These are phyloP conservation scores for Tylopilus sp. DNA, from an alignment of 1,284 basidiomycete genomes.

Conservation along the genomic window DNA sequence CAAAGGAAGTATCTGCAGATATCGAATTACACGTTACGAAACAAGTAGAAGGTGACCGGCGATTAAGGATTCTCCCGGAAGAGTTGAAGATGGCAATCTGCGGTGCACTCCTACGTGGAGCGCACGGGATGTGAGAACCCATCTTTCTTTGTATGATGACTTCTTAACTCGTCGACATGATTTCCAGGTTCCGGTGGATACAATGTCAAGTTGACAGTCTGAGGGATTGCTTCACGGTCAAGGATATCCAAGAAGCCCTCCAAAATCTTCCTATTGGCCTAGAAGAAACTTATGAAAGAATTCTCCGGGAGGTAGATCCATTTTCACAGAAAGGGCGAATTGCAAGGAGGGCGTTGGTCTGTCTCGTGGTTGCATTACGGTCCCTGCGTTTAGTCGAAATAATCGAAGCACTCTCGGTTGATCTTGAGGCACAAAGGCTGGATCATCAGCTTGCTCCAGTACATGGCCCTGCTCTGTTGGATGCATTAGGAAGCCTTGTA, in stretches of 20 bases:
- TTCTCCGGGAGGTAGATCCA: neutral
- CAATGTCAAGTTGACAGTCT: neutral
- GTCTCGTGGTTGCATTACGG: neutral
- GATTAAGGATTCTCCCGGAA: neutral
- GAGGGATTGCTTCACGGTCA: neutral
- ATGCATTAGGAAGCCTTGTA: conserved; percentile 1
- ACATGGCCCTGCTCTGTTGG: neutral
- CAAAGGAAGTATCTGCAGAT: neutral
- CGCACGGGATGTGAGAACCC: conserved; percentile 2
- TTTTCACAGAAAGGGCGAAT: neutral
- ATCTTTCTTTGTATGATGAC: too few species aligned
- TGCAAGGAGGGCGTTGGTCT: neutral
- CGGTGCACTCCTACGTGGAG: neutral
- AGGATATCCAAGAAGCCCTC: neutral
- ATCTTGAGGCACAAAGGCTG: neutral
- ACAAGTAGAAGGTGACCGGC: neutral
- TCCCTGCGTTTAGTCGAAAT: neutral
- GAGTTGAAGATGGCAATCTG: neutral
- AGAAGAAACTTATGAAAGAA: conserved; percentile 5
- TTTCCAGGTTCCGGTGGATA: conserved; percentile 8
- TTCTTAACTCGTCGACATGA: too few species aligned
- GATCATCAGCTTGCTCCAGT: neutral
- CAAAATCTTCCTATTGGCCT: neutral
- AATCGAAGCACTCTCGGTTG: conserved; percentile 2
- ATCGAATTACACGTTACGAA: neutral